phyloP scores from a whole-genome alignment of 805 yeast species.

The Pichia cabralensis region DNA sequence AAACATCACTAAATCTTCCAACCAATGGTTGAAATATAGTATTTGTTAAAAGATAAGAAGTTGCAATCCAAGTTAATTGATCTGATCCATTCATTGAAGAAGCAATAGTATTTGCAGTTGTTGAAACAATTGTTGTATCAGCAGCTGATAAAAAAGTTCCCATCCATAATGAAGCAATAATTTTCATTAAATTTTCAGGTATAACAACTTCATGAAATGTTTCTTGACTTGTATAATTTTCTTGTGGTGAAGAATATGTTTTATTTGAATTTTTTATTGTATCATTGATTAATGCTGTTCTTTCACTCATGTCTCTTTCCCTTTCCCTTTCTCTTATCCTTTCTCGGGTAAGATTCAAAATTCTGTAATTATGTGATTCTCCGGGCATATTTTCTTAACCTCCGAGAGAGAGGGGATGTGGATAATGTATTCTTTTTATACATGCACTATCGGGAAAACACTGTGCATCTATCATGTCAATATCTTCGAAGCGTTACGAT shows the following conservation, averaged over 20 bases:
- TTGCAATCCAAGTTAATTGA: slow-evolving; percentile 59
- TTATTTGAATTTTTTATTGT: slow-evolving; percentile 1
- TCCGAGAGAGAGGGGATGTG: no score
- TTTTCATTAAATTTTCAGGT: slow-evolving; percentile 14
- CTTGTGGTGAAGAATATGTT: slow-evolving; percentile 6
- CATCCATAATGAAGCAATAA: slow-evolving; percentile 30
- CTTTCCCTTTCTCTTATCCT: no score
- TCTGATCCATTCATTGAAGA: slow-evolving; percentile 45
- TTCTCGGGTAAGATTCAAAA: no score
- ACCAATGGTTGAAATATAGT: slow-evolving; percentile 68
- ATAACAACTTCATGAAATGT: slow-evolving; percentile 13
- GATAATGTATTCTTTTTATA: no score
- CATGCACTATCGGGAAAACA: no score
- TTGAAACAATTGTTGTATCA: slow-evolving; percentile 52
- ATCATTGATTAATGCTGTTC: slow-evolving; percentile 6
- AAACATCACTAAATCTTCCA: slow-evolving; percentile 60
- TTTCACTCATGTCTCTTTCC: no score
- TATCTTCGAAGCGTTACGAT: no score
- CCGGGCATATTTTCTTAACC: no score
- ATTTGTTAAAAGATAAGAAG: slow-evolving; percentile 57
- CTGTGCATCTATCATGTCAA: no score
- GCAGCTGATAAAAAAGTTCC: slow-evolving; percentile 44
- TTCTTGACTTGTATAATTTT: slow-evolving; percentile 6
- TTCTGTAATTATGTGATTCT: no score
- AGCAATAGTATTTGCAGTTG: slow-evolving; percentile 49